Percentiles rank a stretch among this genome's conserved stretches.
Conservation (phyloP, 106 monocot genomes). For the Phalaenopsis equestris region DNA sequence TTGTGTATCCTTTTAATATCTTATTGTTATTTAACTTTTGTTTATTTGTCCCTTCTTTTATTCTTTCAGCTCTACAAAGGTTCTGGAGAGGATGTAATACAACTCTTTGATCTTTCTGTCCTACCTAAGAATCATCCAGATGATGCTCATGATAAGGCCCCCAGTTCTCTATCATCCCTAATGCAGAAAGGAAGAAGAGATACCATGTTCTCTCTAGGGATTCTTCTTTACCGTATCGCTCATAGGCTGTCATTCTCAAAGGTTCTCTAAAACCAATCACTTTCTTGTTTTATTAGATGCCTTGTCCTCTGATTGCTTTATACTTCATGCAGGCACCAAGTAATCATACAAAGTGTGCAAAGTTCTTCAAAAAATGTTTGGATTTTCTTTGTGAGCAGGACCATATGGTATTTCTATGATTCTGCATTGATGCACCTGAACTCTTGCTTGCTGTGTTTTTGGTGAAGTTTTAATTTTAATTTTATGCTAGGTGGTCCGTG, state of each 20-base stretch:
- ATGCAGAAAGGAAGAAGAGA: constrained; percentile 81
- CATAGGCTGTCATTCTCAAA: constrained; percentile 91
- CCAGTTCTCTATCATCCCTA: constrained; percentile 48
- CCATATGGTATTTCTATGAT: constrained; percentile 53
- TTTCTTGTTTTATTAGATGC: neutral
- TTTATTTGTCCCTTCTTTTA: constrained; percentile 4
- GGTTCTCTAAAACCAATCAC: constrained; percentile 25
- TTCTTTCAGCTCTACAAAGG: constrained; percentile 72
- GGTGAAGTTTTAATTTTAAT: neutral
- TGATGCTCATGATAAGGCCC: constrained; percentile 40
- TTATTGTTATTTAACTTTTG: neutral
- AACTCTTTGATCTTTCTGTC: constrained; percentile 84
- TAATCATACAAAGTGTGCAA: constrained; percentile 66
- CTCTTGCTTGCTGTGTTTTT: neutral
- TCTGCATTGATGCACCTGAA: neutral
- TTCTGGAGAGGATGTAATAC: constrained; percentile 90
- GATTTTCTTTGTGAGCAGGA: constrained; percentile 76
- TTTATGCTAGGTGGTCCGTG: constrained; percentile 63
- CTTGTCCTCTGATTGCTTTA: constrained; percentile 9
- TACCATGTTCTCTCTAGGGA: constrained; percentile 82
- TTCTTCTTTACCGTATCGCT: constrained; percentile 83
- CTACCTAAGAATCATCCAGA: constrained; percentile 54
- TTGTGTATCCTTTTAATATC: neutral
- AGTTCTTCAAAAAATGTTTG: constrained; percentile 89
- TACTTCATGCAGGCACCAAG: constrained; percentile 40